A percentile compares a stretch with the other conserved stretches of the same genome.
phyloP scores from a whole-genome alignment of 2,329 filamentous ascomycete species.

The Colletotrichum liaoningense region DNA sequence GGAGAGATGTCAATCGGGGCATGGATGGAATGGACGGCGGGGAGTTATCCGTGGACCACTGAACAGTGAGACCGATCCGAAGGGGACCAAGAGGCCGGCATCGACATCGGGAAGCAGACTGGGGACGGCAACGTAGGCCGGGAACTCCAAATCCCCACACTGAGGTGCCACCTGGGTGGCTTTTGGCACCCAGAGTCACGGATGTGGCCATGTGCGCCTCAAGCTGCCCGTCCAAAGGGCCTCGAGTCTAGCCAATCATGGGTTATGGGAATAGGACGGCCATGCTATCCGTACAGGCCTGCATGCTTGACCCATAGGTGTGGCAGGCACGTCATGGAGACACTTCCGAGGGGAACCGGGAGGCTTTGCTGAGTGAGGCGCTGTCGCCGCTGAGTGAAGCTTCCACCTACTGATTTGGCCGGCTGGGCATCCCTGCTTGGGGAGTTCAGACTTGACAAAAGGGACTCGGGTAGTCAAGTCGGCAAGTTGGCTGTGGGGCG shows the following conservation, averaged over 20 bases:
- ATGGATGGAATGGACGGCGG: slow-evolving; percentile 17
- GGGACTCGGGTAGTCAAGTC: slow-evolving; percentile 33
- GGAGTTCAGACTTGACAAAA: slow-evolving; percentile 15
- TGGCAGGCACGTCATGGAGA: neutral
- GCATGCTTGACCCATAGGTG: neutral
- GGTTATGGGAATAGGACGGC: neutral
- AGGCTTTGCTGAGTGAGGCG: neutral
- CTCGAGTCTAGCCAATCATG: neutral
- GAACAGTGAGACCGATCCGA: slow-evolving; percentile 11
- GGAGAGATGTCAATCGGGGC: slow-evolving; percentile 1
- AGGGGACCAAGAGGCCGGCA: slow-evolving; percentile 27
- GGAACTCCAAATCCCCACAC: slow-evolving; percentile 30
- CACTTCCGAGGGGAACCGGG: neutral
- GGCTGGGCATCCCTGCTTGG: slow-evolving; percentile 20
- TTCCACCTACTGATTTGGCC: slow-evolving; percentile 2
- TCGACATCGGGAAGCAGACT: slow-evolving; percentile 25
- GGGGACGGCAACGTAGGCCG: slow-evolving; percentile 26
- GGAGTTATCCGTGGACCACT: slow-evolving; percentile 12
- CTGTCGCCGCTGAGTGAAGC: neutral
- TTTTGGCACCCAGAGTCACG: neutral
- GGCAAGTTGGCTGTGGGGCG: slow-evolving; percentile 28
- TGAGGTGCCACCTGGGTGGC: neutral
- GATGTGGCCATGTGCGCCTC: neutral
- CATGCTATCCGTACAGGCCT: neutral
- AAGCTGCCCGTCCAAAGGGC: neutral